phyloP scores from a whole-genome alignment of 495 filamentous ascomycete genomes.

The Aspergillus cavernicola region DNA sequence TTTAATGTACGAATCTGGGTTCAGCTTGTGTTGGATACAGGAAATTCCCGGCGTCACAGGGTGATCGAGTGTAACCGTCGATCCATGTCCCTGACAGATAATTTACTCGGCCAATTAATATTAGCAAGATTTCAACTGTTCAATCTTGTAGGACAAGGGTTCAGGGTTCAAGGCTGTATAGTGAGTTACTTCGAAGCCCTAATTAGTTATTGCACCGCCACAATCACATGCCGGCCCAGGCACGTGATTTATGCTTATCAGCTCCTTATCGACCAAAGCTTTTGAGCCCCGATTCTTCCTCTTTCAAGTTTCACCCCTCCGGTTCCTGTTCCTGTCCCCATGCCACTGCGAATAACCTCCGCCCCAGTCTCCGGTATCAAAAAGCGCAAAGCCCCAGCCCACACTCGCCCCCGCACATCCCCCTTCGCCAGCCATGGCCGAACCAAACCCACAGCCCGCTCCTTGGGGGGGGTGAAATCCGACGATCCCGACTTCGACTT shows the following conservation, averaged over 20 bases:
- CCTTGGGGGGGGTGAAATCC: slow-evolving; percentile 24
- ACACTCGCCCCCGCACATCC: slow-evolving; percentile 30
- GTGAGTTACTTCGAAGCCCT: too few relatives aligned
- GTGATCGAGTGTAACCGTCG: too few relatives aligned
- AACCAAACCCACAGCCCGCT: slow-evolving; percentile 49
- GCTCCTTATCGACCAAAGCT: background rate
- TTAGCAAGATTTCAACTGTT: too few relatives aligned
- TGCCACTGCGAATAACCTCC: slow-evolving; percentile 46
- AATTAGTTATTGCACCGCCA: too few relatives aligned
- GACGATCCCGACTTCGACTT: slow-evolving; percentile 41
- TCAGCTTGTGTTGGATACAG: background rate
- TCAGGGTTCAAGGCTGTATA: too few relatives aligned
- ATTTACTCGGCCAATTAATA: too few relatives aligned
- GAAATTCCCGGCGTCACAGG: too few relatives aligned
- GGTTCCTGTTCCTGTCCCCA: slow-evolving; percentile 18
- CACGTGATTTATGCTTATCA: background rate
- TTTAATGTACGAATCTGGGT: background rate
- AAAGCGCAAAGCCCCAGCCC: slow-evolving; percentile 35
- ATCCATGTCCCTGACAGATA: too few relatives aligned
- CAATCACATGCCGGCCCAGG: too few relatives aligned
- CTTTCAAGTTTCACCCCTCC: background rate
- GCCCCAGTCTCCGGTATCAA: slow-evolving; percentile 44
- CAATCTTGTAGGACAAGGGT: too few relatives aligned
- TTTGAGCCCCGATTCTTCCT: slow-evolving; percentile 1
- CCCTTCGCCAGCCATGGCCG: slow-evolving; percentile 53